A percentile compares a stretch with the other conserved stretches of the same genome.
These are phyloP conservation scores for Aspergillus uvarum DNA, from an alignment of 2,329 filamentous ascomycete genomes.

Conservation along the genomic window DNA sequence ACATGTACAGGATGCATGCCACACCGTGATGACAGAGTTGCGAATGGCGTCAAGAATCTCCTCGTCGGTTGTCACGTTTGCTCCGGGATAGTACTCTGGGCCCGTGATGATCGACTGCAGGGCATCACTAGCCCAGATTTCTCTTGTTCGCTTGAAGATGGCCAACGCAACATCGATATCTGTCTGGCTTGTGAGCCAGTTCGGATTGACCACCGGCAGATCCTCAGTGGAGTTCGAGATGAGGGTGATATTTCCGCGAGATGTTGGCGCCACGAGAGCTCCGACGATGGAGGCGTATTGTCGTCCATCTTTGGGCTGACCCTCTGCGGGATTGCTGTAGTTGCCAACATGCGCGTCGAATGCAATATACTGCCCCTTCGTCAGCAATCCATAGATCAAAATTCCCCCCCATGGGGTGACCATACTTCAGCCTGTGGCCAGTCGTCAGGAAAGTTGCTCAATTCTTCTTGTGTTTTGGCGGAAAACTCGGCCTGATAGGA, in stretches of 20 bases:
- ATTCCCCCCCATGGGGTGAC: background rate
- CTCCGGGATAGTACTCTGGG: conserved; percentile 37
- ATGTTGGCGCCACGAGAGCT: conserved; percentile 43
- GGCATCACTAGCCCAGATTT: conserved; percentile 29
- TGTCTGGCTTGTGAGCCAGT: conserved; percentile 43
- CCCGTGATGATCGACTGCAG: conserved; percentile 30
- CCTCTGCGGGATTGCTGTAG: conserved; percentile 3
- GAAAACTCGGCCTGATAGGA: conserved; percentile 22
- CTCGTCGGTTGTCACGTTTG: conserved; percentile 38
- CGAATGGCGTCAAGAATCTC: conserved; percentile 38
- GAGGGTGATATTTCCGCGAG: conserved; percentile 48
- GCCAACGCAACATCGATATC: conserved; percentile 48
- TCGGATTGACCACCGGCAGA: conserved; percentile 46
- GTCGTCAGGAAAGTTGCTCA: conserved; percentile 30
- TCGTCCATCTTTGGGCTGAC: conserved; percentile 22
- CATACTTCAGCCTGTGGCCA: conserved; percentile 40
- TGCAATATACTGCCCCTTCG: conserved; percentile 21
- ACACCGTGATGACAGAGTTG: conserved; percentile 31
- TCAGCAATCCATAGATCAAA: background rate
- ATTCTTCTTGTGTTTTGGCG: conserved; percentile 11
- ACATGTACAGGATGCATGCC: conserved; percentile 37
- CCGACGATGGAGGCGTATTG: conserved; percentile 35
- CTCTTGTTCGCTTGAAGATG: conserved; percentile 43
- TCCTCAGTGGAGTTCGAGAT: conserved; percentile 31
- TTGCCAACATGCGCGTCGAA: conserved; percentile 19